Percentiles rank a stretch among this genome's conserved stretches.
Evolutionary conservation across 495 filamentous ascomycete species (phyloP).

Genomic region (Hypoxylon fuscum): DNA sequence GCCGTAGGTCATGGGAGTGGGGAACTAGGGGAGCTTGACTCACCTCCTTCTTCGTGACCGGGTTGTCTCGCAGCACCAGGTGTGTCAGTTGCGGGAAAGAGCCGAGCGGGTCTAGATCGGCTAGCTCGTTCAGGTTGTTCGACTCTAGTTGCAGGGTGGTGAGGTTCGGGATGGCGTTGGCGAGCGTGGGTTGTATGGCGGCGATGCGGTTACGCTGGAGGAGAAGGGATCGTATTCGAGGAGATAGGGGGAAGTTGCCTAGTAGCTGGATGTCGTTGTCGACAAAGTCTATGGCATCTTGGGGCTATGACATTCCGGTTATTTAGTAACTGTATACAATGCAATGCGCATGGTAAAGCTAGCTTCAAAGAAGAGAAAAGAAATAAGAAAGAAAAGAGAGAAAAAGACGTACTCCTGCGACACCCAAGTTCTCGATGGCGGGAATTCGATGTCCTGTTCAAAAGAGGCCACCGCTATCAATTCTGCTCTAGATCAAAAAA

Average conservation of each 20-base stretch:
- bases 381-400: conserved; percentile 10
- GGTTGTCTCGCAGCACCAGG: conserved; percentile 84
- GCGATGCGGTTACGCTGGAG: conserved; percentile 88
- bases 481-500: conserved; percentile 70
- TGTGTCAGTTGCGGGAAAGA: conserved; percentile 76
- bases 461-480: conserved; percentile 76
- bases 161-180: conserved; percentile 79
- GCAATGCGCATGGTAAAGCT: too few relatives aligned
- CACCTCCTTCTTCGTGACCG: conserved; percentile 92
- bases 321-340: neutral
- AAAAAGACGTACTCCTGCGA: conserved; percentile 76
- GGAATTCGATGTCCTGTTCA: conserved; percentile 96
- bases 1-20: neutral
- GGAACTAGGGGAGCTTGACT: conserved; percentile 35
- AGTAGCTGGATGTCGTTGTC: conserved; percentile 95
- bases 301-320: conserved; percentile 54
- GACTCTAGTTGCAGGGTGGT: conserved; percentile 78
- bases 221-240: conserved; percentile 84
- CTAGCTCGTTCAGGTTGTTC: conserved; percentile 80
- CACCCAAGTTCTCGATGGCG: conserved; percentile 96
- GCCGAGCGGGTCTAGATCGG: conserved; percentile 87
- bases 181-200: conserved; percentile 77
- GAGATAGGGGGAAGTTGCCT: conserved; percentile 93
- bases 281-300: conserved; percentile 97
- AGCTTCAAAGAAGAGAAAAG: too few relatives aligned